Evolutionary conservation across 495 filamentous ascomycete species (phyloP), one percentile per base, ranked within the genome.

Genomic region (Daldinia vernicosa): DNA sequence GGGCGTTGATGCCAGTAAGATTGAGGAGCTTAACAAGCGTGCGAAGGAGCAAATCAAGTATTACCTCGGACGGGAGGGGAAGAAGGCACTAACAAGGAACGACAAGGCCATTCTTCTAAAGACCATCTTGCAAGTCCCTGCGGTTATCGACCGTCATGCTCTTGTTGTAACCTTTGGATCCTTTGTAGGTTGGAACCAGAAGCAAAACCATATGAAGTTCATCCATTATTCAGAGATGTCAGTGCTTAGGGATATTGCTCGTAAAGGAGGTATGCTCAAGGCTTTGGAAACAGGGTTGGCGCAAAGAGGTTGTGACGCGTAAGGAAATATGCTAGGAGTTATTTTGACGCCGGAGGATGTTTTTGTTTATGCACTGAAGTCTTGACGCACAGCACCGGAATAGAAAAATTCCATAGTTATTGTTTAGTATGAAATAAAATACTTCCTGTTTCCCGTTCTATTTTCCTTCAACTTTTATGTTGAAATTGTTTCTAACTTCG

Each of bases 121-220:
- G 54, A 58, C 63, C 14, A 54, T 72, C 22, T 19, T 72, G n/a
- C 50, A 62, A 22, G 33, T 58, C 15, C 63, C 69, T 2, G 22
- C 53, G 2, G 12, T 37, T 15, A 51, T 72, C 12, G 50, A 72
- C 17, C 57, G 40, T 14, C 43, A 52, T 4, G 43, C 17, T 0
- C 54, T 72, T 1, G 28, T 72, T 3, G 12, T 3, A 4, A 15
- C 43, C 0, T 72, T 72, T 14, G 69, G 63, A 0, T 19, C 52
- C 8, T 60, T 55, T 35, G 24, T 32, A 3, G 47, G 43, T 15
- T 72, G 47, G 45, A n/a, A 63, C 7, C 39, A 37, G 14, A 53
- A 51, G 24, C 9, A 59, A 0, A 45, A 26, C 3, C 6, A 6
- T 0, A 39, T 37, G 27, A 53, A 27, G n/a, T 60, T 47, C 3